Base-by-base conservation (phyloP, 2,329 filamentous ascomycete species). In the Colletotrichum incanum region DNA sequence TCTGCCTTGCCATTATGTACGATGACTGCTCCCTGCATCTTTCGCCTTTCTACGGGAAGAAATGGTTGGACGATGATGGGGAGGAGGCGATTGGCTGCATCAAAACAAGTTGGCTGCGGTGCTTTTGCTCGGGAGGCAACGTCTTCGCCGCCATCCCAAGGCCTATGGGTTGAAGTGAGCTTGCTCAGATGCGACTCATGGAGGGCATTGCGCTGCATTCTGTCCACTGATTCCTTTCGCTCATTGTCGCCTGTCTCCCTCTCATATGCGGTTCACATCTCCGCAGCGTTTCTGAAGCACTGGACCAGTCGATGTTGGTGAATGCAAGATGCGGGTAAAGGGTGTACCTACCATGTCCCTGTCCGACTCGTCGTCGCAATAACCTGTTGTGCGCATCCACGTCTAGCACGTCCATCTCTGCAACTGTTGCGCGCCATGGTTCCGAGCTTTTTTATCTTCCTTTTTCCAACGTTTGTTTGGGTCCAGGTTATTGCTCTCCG, bases 1-100 rank as follows among this genome's bases (percentile, higher is more conserved):
- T 41, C 47, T 52, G 60, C 34, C 60, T 63, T 63, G 47, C 60
- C 60, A 63, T 26, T 11, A 50, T 63, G 60, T 50, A 52, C 34
- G 31, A 41, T 63, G 47, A 52, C 52, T 26, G 54, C 31, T 18
- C 60, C 60, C 34, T 63, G 60, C 60, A 52, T 63, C 37, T 52
- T 23, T 50, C 43, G 41, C 41, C 58, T 31, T 45, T 34, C 11
- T 12, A 45, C 3, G 43, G n/a, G 12, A 23, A 39, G 28, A 34
- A 49, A 49, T 50, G 45, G 45, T 62, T 39, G 31, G 45, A 34
- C 16, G 5, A 39, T 12, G n/a, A 23, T 50, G n/a, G 34, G 14
- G 45, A 62, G 23, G 59, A 41, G 47, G 60, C 45, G 47, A 62
- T n/a, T 62, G 34, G 16, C 60, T 63, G 47, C 34, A 41, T 20